Conservation (phyloP, 805 yeast species). For the Wickerhamomyces bovis region DNA sequence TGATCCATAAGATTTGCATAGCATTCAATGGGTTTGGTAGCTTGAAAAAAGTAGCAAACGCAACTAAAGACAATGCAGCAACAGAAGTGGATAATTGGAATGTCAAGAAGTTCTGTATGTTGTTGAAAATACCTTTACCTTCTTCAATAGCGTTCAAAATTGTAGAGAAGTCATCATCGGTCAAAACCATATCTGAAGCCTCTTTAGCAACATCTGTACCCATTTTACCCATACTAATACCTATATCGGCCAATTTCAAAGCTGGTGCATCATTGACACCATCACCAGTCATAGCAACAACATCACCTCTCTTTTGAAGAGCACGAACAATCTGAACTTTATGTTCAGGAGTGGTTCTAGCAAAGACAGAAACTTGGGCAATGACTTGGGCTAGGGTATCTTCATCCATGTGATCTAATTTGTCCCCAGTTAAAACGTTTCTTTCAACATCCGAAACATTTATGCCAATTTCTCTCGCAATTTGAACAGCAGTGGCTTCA, state of each 20-base stretch:
- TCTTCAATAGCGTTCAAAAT: conserved; percentile 91
- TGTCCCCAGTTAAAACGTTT: conserved; percentile 81
- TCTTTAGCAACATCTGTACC: conserved; percentile 99
- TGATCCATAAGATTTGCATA: conserved; percentile 97
- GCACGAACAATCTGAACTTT: conserved; percentile 88
- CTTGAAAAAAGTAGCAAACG: conserved; percentile 78
- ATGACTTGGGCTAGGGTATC: conserved; percentile 70
- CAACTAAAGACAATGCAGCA: conserved; percentile 88
- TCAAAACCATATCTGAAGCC: conserved; percentile 95
- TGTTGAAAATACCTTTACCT: conserved; percentile 95
- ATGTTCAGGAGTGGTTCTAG: conserved; percentile 94
- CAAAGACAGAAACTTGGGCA: conserved; percentile 80
- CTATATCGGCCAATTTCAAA: conserved; percentile 89
- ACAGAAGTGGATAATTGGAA: conserved; percentile 95
- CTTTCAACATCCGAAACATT: conserved; percentile 57
- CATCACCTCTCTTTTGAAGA: conserved; percentile 82
- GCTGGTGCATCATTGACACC: conserved; percentile 99
- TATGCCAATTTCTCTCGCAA: conserved; percentile 88
- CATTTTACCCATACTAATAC: conserved; percentile 87
- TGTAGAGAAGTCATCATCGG: conserved; percentile 95
- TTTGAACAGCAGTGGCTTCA: conserved; percentile 78
- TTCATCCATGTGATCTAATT: conserved; percentile 67
- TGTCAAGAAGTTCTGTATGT: conserved; percentile 90
- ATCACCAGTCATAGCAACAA: conserved; percentile 99
- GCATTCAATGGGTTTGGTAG: conserved; percentile 94